These are phyloP conservation scores for Lactarius vividus DNA, from an alignment of 768 basidiomycete genomes.

Conservation along the genomic window DNA sequence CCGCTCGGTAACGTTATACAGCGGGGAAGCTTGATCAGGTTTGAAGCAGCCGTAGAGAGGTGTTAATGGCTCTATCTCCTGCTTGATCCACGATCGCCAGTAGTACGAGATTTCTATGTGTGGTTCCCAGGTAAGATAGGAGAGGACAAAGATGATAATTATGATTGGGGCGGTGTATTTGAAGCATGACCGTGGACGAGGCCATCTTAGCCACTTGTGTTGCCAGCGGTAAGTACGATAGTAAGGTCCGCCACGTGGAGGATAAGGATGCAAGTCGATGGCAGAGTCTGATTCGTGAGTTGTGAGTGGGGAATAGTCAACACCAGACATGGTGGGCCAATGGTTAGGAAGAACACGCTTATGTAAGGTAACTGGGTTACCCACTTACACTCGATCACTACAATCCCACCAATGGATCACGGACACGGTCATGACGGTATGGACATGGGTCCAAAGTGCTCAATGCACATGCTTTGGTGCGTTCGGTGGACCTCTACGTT, in stretches of 20 bases:
- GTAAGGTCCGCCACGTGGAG: neutral
- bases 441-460: constrained; percentile 51
- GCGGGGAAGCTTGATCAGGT: constrained; percentile 51
- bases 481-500: constrained; percentile 14
- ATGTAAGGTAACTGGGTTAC: neutral
- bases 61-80: constrained; percentile 62
- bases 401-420: constrained; percentile 33
- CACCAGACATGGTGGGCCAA: neutral
- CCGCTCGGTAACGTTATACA: constrained; percentile 65
- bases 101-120: constrained; percentile 86
- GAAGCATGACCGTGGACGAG: constrained; percentile 15
- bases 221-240: neutral
- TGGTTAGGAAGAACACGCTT: neutral
- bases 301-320: constrained; percentile 9
- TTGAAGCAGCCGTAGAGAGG: constrained; percentile 77
- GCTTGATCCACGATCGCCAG: constrained; percentile 67
- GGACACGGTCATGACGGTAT: constrained; percentile 37
- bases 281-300: neutral
- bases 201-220: neutral
- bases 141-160: constrained; percentile 25
- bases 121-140: constrained; percentile 54
- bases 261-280: constrained; percentile 8
- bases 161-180: constrained; percentile 26
- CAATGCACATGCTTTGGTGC: constrained; percentile 83
- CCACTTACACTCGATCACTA: neutral